Conservation (phyloP, 768 basidiomycete species). For the Chiua virens region DNA sequence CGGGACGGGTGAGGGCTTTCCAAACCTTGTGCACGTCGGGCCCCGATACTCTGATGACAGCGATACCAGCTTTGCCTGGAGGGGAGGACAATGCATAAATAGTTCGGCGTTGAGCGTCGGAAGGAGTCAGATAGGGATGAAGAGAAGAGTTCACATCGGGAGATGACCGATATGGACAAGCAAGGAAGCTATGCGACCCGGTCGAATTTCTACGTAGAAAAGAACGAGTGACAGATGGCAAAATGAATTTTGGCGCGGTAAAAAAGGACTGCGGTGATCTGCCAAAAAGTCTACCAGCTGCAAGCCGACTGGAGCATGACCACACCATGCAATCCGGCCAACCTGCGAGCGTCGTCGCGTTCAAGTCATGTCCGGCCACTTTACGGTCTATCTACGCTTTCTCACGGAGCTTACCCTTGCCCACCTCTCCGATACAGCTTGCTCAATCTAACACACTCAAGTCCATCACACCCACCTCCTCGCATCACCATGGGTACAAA, state of each 20-base stretch:
- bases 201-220: conserved; percentile 31
- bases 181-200: conserved; percentile 16
- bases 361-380: background rate
- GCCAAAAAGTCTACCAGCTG: conserved; percentile 1
- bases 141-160: background rate
- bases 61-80: conserved; percentile 81
- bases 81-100: conserved; percentile 90
- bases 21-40: conserved; percentile 67
- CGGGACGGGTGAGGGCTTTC: conserved; percentile 52
- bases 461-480: no score
- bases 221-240: conserved; percentile 8
- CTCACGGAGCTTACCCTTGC: conserved; percentile 17
- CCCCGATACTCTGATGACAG: conserved; percentile 80
- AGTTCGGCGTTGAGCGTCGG: conserved; percentile 62
- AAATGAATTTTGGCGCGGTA: conserved; percentile 2
- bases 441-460: no score
- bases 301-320: conserved; percentile 16
- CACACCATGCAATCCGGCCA: conserved; percentile 16
- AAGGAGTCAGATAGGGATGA: conserved; percentile 24
- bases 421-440: background rate
- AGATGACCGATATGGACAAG: conserved; percentile 15
- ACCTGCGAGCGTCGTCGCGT: background rate
- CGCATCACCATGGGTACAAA: conserved; percentile 70
- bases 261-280: conserved; percentile 2
- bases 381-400: conserved; percentile 3